Evolutionary conservation across 148 eudicot genomes (phyloP), one percentile per base, ranked within the genome.

Genomic region (Limonium bicolor): DNA sequence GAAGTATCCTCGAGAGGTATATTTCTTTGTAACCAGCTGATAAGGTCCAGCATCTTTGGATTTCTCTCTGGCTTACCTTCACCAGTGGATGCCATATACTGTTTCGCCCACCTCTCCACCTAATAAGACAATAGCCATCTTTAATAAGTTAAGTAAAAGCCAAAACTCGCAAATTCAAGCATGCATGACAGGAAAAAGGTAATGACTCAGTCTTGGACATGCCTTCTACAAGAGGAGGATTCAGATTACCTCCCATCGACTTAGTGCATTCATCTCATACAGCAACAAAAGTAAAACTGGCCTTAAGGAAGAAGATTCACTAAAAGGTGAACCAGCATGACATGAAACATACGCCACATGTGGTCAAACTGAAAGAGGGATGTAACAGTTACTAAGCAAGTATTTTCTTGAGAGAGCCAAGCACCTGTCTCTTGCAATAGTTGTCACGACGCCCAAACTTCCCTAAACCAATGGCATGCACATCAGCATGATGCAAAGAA

Each of bases 51-150:
- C 97, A 90, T 90, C 61, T 67, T 84, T 0, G 80, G 80, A 59
- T 80, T 75, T 62, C 93, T 77, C 23, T 58, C 53, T 25, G 93
- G 73, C 48, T 80, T 80, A 22, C 95, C 93, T 52, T 57, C 85
- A 22, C 72, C 78, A 45, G 95, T 84, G 40, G 95, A 90, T 25
- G 69, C 61, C 68, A 80, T 46, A 59, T 90, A 90, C 53, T 90
- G 97, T 47, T 69, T 73, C 28, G 67, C 76, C 97, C 97, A 90
- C 62, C 97, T 84, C 48, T 90, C 93, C 17, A 90, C 74, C 97
- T 88, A 53, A 61, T 48, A 42, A 26, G 40, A 43, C 34, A 8
- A 58, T 6, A 23, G 12, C 16, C 10, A 50, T 42, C 4, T 33
- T 21, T 15, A 36, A 24, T 38, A 27, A 38, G 46, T 19, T 19